phyloP scores from a whole-genome alignment of 345 rosid genomes.

The Pseudoturritis turrita region DNA sequence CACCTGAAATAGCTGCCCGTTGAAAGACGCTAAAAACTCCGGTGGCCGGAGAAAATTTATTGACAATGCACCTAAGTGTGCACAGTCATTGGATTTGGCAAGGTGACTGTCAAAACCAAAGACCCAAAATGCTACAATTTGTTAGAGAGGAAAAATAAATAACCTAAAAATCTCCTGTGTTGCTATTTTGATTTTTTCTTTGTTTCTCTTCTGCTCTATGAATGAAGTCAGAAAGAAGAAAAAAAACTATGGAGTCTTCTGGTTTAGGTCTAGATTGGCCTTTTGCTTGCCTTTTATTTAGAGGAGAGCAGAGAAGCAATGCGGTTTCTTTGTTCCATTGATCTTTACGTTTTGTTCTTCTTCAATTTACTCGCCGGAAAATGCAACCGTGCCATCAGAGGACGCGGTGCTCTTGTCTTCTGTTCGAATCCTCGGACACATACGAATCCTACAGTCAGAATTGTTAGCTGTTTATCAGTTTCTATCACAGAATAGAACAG shows the following conservation, averaged over 20 bases:
- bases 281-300: conserved; percentile 17
- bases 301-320: background rate
- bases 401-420: conserved; percentile 73
- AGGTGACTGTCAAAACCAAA: background rate
- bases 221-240: background rate
- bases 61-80: background rate
- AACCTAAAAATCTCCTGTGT: background rate
- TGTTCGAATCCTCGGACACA: conserved; percentile 91
- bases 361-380: conserved; percentile 53
- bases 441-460: conserved; percentile 56
- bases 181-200: background rate
- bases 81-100: background rate
- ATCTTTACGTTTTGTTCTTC: conserved; percentile 13
- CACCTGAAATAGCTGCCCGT: no score
- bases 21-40: background rate
- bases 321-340: background rate
- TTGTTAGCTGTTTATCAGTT: background rate
- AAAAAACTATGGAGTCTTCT: background rate
- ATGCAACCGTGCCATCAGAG: conserved; percentile 74
- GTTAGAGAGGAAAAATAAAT: background rate
- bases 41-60: background rate
- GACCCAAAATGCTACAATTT: background rate
- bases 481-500: background rate
- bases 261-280: background rate
- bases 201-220: background rate